Evolutionary conservation across 2,329 filamentous ascomycete genomes (phyloP).

Genomic region (Microcyclosporella mali): DNA sequence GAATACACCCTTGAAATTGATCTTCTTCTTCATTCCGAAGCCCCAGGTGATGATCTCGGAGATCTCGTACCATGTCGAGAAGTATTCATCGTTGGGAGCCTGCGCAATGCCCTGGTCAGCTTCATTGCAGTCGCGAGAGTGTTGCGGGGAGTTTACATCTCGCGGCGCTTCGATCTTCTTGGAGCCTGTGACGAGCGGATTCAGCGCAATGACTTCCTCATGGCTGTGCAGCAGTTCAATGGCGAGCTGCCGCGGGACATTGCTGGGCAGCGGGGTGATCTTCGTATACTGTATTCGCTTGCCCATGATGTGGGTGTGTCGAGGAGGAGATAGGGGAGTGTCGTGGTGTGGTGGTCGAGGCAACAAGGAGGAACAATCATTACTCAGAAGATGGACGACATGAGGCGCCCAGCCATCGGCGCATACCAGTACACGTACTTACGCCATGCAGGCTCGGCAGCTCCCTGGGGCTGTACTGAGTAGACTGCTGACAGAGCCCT

Average conservation of each 20-base stretch:
- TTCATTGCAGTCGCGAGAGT: no score
- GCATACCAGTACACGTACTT: no score
- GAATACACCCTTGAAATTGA: slow-evolving; percentile 65
- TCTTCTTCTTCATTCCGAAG: slow-evolving; percentile 59
- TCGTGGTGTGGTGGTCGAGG: no score
- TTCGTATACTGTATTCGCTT: slow-evolving; percentile 63
- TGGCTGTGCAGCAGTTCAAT: slow-evolving; percentile 67
- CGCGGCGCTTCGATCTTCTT: slow-evolving; percentile 60
- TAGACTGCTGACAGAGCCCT: no score
- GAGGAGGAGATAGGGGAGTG: no score
- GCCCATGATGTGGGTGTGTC: slow-evolving; percentile 18
- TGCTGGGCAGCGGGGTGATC: slow-evolving; percentile 63
- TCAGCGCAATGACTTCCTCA: slow-evolving; percentile 63
- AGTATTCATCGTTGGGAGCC: slow-evolving; percentile 61
- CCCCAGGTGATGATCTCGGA: slow-evolving; percentile 62
- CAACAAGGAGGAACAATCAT: no score
- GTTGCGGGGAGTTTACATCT: slow-evolving; percentile 37
- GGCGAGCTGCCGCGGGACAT: slow-evolving; percentile 65
- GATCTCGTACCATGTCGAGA: slow-evolving; percentile 70
- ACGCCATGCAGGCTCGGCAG: no score
- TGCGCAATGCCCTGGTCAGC: not conserved
- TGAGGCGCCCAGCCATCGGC: no score
- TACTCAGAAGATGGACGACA: no score
- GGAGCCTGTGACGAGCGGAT: slow-evolving; percentile 60
- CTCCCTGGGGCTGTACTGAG: no score